Conservation (phyloP, 2,329 filamentous ascomycete species). For the Aureobasidium sp. region DNA sequence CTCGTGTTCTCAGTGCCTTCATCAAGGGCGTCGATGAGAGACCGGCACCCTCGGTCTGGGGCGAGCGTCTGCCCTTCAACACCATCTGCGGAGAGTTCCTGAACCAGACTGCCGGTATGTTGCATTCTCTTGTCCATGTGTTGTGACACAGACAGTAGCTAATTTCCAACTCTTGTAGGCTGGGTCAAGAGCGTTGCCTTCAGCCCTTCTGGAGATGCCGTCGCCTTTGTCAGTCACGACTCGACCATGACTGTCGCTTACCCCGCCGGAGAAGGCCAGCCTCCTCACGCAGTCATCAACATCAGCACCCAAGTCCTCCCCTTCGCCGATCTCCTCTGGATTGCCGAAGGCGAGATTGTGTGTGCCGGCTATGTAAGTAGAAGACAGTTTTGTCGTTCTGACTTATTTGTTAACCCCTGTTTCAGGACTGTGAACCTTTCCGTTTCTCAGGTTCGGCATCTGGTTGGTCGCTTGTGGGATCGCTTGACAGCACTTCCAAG, state of each 20-base stretch:
- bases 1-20: conserved; percentile 88
- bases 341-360: conserved; percentile 83
- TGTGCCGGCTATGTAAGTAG: conserved; percentile 72
- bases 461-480: conserved; percentile 79
- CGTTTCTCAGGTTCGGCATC: conserved; percentile 70
- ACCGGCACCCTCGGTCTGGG: conserved; percentile 84
- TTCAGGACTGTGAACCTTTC: conserved; percentile 73
- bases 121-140: neutral
- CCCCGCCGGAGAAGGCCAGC: conserved; percentile 81
- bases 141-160: neutral
- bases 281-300: conserved; percentile 82
- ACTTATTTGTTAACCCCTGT: neutral
- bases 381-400: neutral
- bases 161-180: conserved; percentile 38
- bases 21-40: conserved; percentile 89
- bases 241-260: conserved; percentile 97
- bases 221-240: conserved; percentile 92
- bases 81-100: conserved; percentile 95
- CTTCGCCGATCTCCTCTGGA: conserved; percentile 91
- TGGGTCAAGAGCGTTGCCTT: conserved; percentile 95
- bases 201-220: conserved; percentile 83
- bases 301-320: conserved; percentile 85
- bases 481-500: conserved; percentile 53
- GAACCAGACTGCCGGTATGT: conserved; percentile 69
- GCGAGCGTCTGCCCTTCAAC: conserved; percentile 93